These are phyloP conservation scores for Fragaria ananassa DNA, from an alignment of 306 rosid species.

Conservation along the genomic window DNA sequence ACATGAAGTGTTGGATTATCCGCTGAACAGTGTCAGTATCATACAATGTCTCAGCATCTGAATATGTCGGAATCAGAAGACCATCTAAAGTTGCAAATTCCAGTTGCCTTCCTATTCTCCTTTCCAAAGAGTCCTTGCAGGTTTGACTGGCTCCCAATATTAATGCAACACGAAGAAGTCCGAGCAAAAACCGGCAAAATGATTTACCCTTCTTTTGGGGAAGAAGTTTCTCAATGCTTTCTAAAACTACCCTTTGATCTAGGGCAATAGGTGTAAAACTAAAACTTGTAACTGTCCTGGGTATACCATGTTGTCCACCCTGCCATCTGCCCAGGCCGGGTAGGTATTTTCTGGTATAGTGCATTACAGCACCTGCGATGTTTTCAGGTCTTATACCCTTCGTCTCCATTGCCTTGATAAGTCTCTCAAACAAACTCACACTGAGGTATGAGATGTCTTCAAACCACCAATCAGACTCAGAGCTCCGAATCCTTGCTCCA, in stretches of 20 bases:
- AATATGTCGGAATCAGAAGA: slow-evolving; percentile 79
- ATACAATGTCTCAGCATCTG: slow-evolving; percentile 77
- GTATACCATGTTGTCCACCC: slow-evolving; percentile 56
- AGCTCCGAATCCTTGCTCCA: slow-evolving; percentile 79
- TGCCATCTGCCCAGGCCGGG: slow-evolving; percentile 94
- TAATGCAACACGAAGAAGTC: slow-evolving; percentile 86
- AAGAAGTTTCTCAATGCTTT: slow-evolving; percentile 75
- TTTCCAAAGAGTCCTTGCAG: slow-evolving; percentile 69
- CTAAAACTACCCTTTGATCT: slow-evolving; percentile 74
- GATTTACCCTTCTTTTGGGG: slow-evolving; percentile 80
- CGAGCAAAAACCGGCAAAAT: slow-evolving; percentile 77
- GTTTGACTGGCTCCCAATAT: slow-evolving; percentile 59
- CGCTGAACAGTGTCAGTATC: slow-evolving; percentile 68
- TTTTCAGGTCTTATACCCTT: slow-evolving; percentile 83
- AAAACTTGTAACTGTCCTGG: slow-evolving; percentile 70
- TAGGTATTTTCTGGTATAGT: slow-evolving; percentile 79
- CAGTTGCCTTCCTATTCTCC: slow-evolving; percentile 86
- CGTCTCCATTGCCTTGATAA: slow-evolving; percentile 74
- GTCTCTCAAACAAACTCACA: slow-evolving; percentile 69
- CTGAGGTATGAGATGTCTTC: slow-evolving; percentile 90
- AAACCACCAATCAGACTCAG: slow-evolving; percentile 99
- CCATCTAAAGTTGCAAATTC: slow-evolving; percentile 83
- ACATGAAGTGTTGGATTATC: slow-evolving; percentile 59
- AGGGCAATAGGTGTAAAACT: slow-evolving; percentile 68
- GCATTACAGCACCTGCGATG: slow-evolving; percentile 74